Conservation (phyloP, 306 rosid genomes). For the Vicia faba region DNA sequence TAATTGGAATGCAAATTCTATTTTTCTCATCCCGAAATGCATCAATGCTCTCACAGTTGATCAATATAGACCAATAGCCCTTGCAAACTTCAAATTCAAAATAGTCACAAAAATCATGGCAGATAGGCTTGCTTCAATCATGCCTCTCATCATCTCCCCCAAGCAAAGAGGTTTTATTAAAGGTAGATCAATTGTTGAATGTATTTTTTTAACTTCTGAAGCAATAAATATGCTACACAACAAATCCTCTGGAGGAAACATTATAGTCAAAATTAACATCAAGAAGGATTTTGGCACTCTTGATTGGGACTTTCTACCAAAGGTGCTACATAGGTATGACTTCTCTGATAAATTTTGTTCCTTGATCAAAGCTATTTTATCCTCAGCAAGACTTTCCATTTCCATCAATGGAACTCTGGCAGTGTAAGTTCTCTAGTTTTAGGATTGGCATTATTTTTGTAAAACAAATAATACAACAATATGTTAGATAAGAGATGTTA, state of each 20-base stretch:
- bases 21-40: neutral
- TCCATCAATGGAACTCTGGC: neutral
- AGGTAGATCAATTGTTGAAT: neutral
- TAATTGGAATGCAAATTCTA: neutral
- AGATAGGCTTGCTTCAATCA: neutral
- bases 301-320: neutral
- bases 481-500: no score
- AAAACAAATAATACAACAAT: no score
- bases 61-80: neutral
- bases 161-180: neutral
- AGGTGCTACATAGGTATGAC: neutral
- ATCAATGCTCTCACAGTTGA: neutral
- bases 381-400: neutral
- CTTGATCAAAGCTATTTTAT: neutral
- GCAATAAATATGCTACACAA: neutral
- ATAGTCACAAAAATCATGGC: neutral
- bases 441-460: no score
- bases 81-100: no score
- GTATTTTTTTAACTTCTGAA: neutral
- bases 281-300: neutral
- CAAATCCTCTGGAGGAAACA: neutral
- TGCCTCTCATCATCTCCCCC: neutral
- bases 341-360: neutral
- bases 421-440: no score
- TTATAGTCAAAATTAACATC: neutral